Evolutionary conservation across 2,329 filamentous ascomycete genomes (phyloP).

Genomic region (Fusarium solani-melongenae): DNA sequence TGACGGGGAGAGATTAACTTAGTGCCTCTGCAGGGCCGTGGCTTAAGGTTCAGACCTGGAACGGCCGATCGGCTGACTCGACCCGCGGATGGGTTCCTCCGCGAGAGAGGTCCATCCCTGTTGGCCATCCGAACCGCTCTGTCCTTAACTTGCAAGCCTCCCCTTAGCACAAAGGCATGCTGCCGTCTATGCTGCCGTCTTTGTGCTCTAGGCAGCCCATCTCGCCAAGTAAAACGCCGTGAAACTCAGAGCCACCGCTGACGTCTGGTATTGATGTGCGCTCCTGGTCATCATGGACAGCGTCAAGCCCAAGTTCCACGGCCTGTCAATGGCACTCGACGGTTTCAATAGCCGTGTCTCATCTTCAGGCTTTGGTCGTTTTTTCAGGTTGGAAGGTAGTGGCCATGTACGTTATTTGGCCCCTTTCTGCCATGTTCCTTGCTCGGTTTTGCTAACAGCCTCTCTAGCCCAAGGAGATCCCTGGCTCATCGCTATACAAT

Average conservation of each 20-base stretch:
- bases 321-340: not conserved
- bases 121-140: not conserved
- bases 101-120: not conserved
- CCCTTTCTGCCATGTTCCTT: not conserved
- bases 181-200: not conserved
- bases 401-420: constrained; percentile 18
- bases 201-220: not conserved
- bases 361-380: constrained; percentile 19
- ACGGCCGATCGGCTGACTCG: not conserved
- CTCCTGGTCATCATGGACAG: constrained; percentile 12
- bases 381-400: constrained; percentile 32
- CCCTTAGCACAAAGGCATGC: not conserved
- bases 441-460: not conserved
- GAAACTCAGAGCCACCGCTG: not conserved
- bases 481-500: constrained; percentile 68
- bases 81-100: not conserved
- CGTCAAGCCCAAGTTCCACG: not conserved
- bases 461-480: constrained; percentile 57
- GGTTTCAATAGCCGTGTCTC: constrained; percentile 14
- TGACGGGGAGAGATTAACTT: not conserved
- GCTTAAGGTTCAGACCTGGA: not conserved
- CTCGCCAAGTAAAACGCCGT: not conserved
- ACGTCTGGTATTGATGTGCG: not conserved
- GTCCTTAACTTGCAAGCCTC: not conserved
- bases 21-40: not conserved